Evolutionary conservation across 2,329 filamentous ascomycete genomes (phyloP).

Genomic region (Colletotrichum siamense): DNA sequence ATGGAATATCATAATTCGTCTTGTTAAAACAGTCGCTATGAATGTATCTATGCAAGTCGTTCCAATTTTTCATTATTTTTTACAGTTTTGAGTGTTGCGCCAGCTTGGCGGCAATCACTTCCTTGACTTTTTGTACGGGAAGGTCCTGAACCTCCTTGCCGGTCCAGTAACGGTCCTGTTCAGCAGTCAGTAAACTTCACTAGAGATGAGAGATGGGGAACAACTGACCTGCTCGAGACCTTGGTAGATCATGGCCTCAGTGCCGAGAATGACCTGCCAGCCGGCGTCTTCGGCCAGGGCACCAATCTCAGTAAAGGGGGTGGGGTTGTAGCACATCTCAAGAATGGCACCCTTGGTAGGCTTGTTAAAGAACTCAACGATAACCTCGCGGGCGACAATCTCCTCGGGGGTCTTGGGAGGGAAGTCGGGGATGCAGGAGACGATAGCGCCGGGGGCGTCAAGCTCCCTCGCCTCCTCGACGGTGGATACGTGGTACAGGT

Average conservation of each 20-base stretch:
- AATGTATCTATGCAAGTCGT: slow-evolving; percentile 7
- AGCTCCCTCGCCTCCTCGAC: slow-evolving; percentile 64
- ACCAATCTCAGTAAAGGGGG: slow-evolving; percentile 71
- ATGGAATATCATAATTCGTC: neutral
- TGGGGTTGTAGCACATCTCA: slow-evolving; percentile 86
- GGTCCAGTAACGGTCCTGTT: slow-evolving; percentile 64
- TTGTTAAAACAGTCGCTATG: slow-evolving; percentile 11
- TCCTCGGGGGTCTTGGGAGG: slow-evolving; percentile 71
- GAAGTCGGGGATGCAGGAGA: slow-evolving; percentile 79
- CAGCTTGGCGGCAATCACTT: slow-evolving; percentile 50
- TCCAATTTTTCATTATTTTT: slow-evolving; percentile 2
- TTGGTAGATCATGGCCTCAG: slow-evolving; percentile 80
- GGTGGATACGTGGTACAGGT: slow-evolving; percentile 65
- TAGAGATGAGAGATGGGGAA: neutral
- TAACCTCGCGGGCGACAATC: slow-evolving; percentile 60
- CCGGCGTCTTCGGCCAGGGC: slow-evolving; percentile 64
- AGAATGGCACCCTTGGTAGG: slow-evolving; percentile 70
- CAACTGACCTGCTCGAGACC: slow-evolving; percentile 67
- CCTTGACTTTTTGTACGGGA: slow-evolving; percentile 65
- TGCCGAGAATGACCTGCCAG: slow-evolving; percentile 78
- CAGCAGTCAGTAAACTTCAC: neutral
- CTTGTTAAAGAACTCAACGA: slow-evolving; percentile 52
- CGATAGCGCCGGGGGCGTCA: slow-evolving; percentile 68
- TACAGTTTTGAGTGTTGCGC: slow-evolving; percentile 35
- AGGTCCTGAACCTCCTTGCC: slow-evolving; percentile 63